Percentiles rank a stretch among this genome's conserved stretches.
phyloP scores from a whole-genome alignment of 1,139 yeast genomes.

The Hyphopichia burtonii region DNA sequence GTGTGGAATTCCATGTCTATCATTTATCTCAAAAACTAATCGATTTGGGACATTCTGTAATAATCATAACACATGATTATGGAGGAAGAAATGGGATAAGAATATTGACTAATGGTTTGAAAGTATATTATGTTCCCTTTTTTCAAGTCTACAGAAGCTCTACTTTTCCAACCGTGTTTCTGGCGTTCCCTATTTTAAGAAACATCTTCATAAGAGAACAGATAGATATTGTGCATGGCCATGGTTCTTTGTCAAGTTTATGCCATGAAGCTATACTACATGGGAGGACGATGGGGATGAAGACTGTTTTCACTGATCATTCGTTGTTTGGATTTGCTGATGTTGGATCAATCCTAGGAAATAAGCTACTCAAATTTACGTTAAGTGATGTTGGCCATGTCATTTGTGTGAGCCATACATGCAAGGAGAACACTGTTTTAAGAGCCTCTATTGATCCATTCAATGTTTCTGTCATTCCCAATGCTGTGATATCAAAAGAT shows the following conservation, averaged over 20 bases:
- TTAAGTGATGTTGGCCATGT: slow-evolving; percentile 87
- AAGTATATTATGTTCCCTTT: slow-evolving; percentile 89
- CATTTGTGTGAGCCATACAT: slow-evolving; percentile 93
- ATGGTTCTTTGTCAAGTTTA: slow-evolving; percentile 82
- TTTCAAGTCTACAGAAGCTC: slow-evolving; percentile 77
- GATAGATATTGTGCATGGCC: slow-evolving; percentile 92
- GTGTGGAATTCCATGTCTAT: slow-evolving; percentile 93
- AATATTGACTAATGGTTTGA: slow-evolving; percentile 81
- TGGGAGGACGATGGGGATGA: slow-evolving; percentile 89
- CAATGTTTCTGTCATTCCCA: slow-evolving; percentile 87
- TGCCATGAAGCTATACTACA: slow-evolving; percentile 91
- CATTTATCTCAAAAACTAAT: slow-evolving; percentile 77
- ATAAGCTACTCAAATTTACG: slow-evolving; percentile 81
- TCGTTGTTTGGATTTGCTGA: slow-evolving; percentile 93
- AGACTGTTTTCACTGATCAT: slow-evolving; percentile 93
- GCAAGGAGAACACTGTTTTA: slow-evolving; percentile 92
- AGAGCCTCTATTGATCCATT: slow-evolving; percentile 81
- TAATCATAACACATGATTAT: slow-evolving; percentile 86
- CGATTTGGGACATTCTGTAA: slow-evolving; percentile 85
- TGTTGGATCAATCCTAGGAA: slow-evolving; percentile 78
- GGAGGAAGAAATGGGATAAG: slow-evolving; percentile 81
- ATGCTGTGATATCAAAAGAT: slow-evolving; percentile 86
- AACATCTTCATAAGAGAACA: slow-evolving; percentile 82
- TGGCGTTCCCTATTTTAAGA: slow-evolving; percentile 80
- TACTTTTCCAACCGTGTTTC: slow-evolving; percentile 85